phyloP scores from a whole-genome alignment of 2,329 filamentous ascomycete species.

The Colletotrichum australisinense region DNA sequence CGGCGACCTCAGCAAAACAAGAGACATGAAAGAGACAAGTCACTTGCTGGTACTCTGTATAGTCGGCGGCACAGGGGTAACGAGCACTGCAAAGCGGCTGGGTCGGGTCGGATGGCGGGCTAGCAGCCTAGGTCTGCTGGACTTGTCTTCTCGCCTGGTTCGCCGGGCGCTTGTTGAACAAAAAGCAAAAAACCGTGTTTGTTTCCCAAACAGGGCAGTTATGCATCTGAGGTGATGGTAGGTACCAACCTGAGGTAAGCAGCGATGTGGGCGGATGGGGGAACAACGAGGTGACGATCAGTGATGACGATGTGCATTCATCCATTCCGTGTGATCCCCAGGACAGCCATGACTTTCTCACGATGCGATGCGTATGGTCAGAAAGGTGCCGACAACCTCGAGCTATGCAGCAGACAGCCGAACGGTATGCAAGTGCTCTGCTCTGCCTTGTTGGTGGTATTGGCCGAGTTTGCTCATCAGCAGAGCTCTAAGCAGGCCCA shows the following conservation, averaged over 20 bases:
- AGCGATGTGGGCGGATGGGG: not conserved
- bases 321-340: not conserved
- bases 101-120: not conserved
- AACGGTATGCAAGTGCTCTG: not conserved
- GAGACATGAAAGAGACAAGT: constrained; percentile 7
- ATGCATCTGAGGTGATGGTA: not conserved
- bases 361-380: not conserved
- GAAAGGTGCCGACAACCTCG: not conserved
- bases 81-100: not conserved
- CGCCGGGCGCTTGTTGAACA: not conserved
- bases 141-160: not conserved
- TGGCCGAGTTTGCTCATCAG: constrained; percentile 19
- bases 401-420: not conserved
- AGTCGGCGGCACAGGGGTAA: not conserved
- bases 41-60: not conserved
- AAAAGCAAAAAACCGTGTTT: not conserved
- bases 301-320: not conserved
- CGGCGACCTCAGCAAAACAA: not conserved
- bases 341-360: not conserved
- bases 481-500: constrained; percentile 1
- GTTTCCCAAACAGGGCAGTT: not conserved
- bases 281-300: not conserved
- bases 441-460: not conserved
- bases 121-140: not conserved
- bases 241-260: not conserved